phyloP scores from a whole-genome alignment of 2,329 filamentous ascomycete genomes.

The Monilinia polystroma region DNA sequence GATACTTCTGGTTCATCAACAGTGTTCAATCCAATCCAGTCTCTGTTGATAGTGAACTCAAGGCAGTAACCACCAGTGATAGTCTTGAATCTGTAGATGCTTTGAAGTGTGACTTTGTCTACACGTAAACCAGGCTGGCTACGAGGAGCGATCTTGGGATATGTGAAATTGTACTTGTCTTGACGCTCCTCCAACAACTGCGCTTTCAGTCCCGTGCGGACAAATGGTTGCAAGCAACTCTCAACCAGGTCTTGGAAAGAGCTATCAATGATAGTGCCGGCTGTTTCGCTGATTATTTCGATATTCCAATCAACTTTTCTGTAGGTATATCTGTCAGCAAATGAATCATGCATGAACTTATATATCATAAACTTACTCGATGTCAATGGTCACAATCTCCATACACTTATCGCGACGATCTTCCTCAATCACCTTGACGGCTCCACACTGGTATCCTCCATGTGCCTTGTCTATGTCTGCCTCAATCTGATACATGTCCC shows the following conservation, averaged over 20 bases:
- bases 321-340: constrained; percentile 3
- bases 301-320: constrained; percentile 38
- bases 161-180: constrained; percentile 33
- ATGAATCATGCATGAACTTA: not conserved
- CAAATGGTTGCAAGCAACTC: constrained; percentile 27
- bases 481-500: constrained; percentile 33
- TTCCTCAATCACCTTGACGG: constrained; percentile 30
- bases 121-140: constrained; percentile 27
- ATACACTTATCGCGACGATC: constrained; percentile 34
- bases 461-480: constrained; percentile 34
- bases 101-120: constrained; percentile 31
- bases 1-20: constrained; percentile 29
- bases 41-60: constrained; percentile 38
- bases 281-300: constrained; percentile 37
- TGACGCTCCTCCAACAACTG: constrained; percentile 17
- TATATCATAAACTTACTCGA: constrained; percentile 26
- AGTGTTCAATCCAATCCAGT: constrained; percentile 33
- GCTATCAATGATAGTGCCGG: constrained; percentile 28
- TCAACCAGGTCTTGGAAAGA: constrained; percentile 29
- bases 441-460: constrained; percentile 34
- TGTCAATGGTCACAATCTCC: constrained; percentile 36
- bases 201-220: constrained; percentile 2
- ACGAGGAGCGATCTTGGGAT: constrained; percentile 31
- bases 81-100: constrained; percentile 33
- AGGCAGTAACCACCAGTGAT: constrained; percentile 33